Evolutionary conservation across 2,329 filamentous ascomycete genomes (phyloP), one percentile per base, ranked within the genome.

Genomic region (Zymoseptoria ardabiliae): DNA sequence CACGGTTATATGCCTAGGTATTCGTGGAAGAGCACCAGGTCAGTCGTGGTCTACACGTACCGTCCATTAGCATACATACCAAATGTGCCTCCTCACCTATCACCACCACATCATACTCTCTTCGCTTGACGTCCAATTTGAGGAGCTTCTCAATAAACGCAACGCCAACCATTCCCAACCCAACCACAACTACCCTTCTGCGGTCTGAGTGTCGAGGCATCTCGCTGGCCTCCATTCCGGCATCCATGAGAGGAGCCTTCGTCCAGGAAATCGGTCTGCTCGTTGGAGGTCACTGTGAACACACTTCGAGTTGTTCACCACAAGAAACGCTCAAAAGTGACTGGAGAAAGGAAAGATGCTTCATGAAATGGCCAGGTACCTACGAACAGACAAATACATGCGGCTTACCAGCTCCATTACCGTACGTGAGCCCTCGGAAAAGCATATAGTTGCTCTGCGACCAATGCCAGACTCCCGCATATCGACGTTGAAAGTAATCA

Each of bases 41-140:
- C 35, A 45, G 35, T 45, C 10, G 7, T 5, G 35, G 17, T 45
- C 35, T n/a, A 45, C 6, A 3, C 35, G n/a, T 7, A 3, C 35
- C 17, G 13, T 45, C 13, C 35, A 45, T 45, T n/a, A 45, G 35
- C 11, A 45, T 45, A 13, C 13, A 17, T 45, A 45, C 35, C 57
- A 96, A 78, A 76, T 96, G 88, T 20, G 88, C 79, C 72, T 96
- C 91, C 69, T 96, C 91, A 62, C 91, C 91, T 62, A 97, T 88
- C 10, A 96, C 90, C 1, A 91, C 81, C 55, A 96, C 83, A 63
- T 90, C 85, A 71, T 91, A 96, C 72, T 91, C 86, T 68, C 86
- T 80, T 63, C 84, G 76, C 68, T 88, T 86, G 1, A 85, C 83
- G 72, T 96, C 91, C 56, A 91, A 84, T 68, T 96, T 96, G 69